Evolutionary conservation across 2,329 filamentous ascomycete genomes (phyloP), one percentile per base, ranked within the genome.

Genomic region (Colletotrichum sidae): DNA sequence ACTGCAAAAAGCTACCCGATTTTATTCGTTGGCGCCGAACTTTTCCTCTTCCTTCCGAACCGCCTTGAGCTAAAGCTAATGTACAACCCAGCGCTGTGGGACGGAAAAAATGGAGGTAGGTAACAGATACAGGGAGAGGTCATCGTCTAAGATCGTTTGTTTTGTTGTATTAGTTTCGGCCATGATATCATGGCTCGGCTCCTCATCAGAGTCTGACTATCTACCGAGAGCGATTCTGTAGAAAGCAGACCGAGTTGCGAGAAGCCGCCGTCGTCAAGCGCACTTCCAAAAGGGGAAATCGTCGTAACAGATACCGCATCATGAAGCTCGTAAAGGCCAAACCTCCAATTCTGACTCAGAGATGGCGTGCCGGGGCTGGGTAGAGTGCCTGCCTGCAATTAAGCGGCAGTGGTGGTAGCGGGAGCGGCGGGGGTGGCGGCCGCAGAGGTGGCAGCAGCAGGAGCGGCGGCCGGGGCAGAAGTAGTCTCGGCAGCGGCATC

Each of bases 61-160:
- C 71, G 68, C 70, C 67, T 72, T 71, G 68, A 68, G 71, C 72
- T 70, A 68, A 75, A 75, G 72, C 73, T 78, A 77, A 71, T 72
- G 70, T 76, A 76, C 75, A 77, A 74, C 75, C 76, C 73, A 75
- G 74, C 73, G 72, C 70, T 71, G 72, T 67, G 70, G 72, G 69
- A 73, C 66, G 70, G 74, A 73, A 72, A 74, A 72, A 73, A 73
- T 65, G 59, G 52, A 60, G 60, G 50, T 47, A 67, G 68, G 68
- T 71, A 75, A 77, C 72, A 77, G 72, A 74, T 77, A 76, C 74
- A 78, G 60, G 25, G 57, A 68, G 63, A 71, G 70, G 70, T 69
- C 65, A 70, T 47, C 60, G 37, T 25, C 39, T 67, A 46, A 66
- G 64, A 67, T 67, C 55, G 46, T 38, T 53, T 66, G 67, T 64